phyloP scores from a whole-genome alignment of 1,284 basidiomycete species.

The Tylopilus sp. region DNA sequence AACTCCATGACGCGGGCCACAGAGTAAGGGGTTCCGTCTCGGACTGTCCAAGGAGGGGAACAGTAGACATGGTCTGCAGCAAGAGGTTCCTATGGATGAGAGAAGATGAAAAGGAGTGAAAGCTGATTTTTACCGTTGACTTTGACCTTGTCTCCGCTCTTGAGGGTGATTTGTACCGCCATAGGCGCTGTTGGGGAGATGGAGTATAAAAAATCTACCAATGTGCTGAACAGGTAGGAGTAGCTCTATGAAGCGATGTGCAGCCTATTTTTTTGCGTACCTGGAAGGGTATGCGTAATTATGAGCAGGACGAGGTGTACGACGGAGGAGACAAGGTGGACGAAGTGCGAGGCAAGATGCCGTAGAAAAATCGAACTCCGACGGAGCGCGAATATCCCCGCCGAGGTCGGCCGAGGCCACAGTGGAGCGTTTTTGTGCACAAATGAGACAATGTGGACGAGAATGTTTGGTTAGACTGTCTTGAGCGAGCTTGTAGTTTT shows the following conservation, averaged over 20 bases:
- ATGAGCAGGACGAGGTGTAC: slow-evolving; percentile 24
- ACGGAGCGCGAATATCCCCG: slow-evolving; percentile 32
- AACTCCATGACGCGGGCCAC: slow-evolving; percentile 97
- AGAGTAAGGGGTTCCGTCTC: slow-evolving; percentile 90
- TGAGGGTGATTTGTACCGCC: slow-evolving; percentile 44
- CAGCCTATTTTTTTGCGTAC: slow-evolving; percentile 27
- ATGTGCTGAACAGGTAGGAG: slow-evolving; percentile 2
- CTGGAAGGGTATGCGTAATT: slow-evolving; percentile 20
- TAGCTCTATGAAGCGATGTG: slow-evolving; percentile 3
- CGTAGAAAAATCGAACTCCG: slow-evolving; percentile 35
- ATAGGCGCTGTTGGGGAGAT: slow-evolving; percentile 20
- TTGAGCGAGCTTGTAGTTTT: too few relatives aligned
- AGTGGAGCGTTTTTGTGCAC: neutral
- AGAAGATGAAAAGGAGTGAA: slow-evolving; percentile 20
- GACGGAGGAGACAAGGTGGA: slow-evolving; percentile 37
- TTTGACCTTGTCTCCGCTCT: slow-evolving; percentile 77
- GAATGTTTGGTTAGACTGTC: too few relatives aligned
- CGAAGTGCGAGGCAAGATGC: slow-evolving; percentile 33
- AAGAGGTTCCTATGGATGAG: slow-evolving; percentile 23
- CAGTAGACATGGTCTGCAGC: slow-evolving; percentile 91
- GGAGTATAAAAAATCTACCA: slow-evolving; percentile 26
- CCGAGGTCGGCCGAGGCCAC: slow-evolving; percentile 1
- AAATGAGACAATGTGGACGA: neutral
- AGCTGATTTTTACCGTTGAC: slow-evolving; percentile 62
- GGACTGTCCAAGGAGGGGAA: slow-evolving; percentile 84